These are phyloP conservation scores for Aureococcus anophagefferens DNA, from an alignment of 108 stramenopile species.

Conservation along the genomic window DNA sequence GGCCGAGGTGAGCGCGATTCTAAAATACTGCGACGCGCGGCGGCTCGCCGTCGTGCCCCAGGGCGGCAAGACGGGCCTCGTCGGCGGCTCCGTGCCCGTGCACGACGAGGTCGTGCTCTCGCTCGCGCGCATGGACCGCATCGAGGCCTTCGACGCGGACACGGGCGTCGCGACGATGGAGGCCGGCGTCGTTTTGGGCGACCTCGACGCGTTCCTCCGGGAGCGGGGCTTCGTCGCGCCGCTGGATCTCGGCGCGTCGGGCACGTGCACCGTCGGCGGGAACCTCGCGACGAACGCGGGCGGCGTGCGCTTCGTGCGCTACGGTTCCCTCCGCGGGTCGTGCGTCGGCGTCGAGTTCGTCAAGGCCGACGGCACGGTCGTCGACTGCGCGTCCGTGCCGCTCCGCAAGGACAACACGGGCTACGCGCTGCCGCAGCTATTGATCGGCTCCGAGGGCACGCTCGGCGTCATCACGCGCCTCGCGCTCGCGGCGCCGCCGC, in stretches of 20 bases:
- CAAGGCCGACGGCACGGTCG: slow-evolving; percentile 63
- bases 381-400: slow-evolving; percentile 54
- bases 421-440: slow-evolving; percentile 82
- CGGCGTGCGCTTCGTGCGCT: slow-evolving; percentile 66
- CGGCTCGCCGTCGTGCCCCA: slow-evolving; percentile 74
- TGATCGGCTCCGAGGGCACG: slow-evolving; percentile 92
- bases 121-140: slow-evolving; percentile 58
- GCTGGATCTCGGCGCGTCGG: slow-evolving; percentile 88
- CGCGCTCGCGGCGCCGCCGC: slow-evolving; percentile 51
- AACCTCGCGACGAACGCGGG: slow-evolving; percentile 92
- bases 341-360: slow-evolving; percentile 87
- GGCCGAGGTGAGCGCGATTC: slow-evolving; percentile 60
- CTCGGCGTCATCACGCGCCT: slow-evolving; percentile 83
- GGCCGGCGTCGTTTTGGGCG: slow-evolving; percentile 80
- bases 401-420: slow-evolving; percentile 91
- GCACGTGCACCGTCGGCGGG: slow-evolving; percentile 90
- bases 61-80: slow-evolving; percentile 90
- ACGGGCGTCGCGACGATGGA: slow-evolving; percentile 70
- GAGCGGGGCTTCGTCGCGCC: slow-evolving; percentile 60
- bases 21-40: slow-evolving; percentile 67
- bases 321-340: slow-evolving; percentile 73
- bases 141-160: slow-evolving; percentile 51
- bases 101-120: slow-evolving; percentile 70
- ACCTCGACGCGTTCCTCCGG: slow-evolving; percentile 58
- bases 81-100: slow-evolving; percentile 74